Evolutionary conservation across 768 basidiomycete genomes (phyloP).

Genomic region (Termitomyces sp.): DNA sequence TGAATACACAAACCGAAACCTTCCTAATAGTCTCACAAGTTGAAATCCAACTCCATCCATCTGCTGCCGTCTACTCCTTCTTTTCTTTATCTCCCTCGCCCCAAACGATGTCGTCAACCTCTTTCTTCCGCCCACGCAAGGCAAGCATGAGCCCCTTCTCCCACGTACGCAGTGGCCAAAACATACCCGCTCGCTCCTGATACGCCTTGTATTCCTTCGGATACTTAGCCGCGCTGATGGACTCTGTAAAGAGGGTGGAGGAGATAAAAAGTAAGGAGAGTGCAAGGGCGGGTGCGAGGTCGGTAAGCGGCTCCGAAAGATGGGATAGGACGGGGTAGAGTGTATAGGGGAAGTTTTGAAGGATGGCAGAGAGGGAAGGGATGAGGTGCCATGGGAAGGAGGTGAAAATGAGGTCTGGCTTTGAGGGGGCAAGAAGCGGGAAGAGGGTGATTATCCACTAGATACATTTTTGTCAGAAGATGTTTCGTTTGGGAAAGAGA

Average conservation of each 20-base stretch:
- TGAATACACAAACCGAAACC: not conserved
- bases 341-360: slow-evolving; percentile 18
- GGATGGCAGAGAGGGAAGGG: slow-evolving; percentile 16
- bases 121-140: slow-evolving; percentile 20
- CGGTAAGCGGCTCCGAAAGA: slow-evolving; percentile 24
- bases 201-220: slow-evolving; percentile 69
- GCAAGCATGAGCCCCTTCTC: slow-evolving; percentile 24
- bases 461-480: slow-evolving; percentile 3
- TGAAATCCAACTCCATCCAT: not conserved
- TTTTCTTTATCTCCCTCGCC: slow-evolving; percentile 21
- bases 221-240: slow-evolving; percentile 75
- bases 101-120: slow-evolving; percentile 26
- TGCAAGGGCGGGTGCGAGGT: slow-evolving; percentile 54
- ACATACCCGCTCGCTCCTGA: slow-evolving; percentile 80
- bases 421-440: slow-evolving; percentile 50
- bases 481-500: not conserved
- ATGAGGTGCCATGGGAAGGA: slow-evolving; percentile 15
- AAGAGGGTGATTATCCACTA: slow-evolving; percentile 71
- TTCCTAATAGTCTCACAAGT: not conserved
- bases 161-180: slow-evolving; percentile 44
- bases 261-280: slow-evolving; percentile 73
- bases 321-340: slow-evolving; percentile 26
- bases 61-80: slow-evolving; percentile 11
- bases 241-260: slow-evolving; percentile 80
- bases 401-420: slow-evolving; percentile 24